Base-by-base conservation (phyloP, 116 monocot species). In the Papilionanthe hybrid region DNA sequence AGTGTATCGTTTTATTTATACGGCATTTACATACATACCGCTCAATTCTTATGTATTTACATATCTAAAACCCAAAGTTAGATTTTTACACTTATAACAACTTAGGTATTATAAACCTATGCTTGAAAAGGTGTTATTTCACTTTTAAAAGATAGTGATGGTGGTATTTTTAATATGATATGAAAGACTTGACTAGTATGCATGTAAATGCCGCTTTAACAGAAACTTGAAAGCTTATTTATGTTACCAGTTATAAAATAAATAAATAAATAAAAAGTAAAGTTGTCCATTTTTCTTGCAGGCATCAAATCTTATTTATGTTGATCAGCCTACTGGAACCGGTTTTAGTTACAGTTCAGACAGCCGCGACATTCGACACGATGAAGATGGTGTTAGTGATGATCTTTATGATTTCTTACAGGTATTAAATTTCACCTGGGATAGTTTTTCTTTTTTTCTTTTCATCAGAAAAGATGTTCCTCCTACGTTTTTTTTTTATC, bases 301-400 rank as follows among this genome's bases (percentile, higher is more conserved):
- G 94, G 90, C 79, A 79, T 92, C 94, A 69, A 94, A 94, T 72
- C 87, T 94, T 75, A 81, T 94, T 48, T 94, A 83, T 80, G 92
- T 94, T 47, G 94, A 94, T 87, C 94, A 94, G 80, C 94, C 94
- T 1, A 94, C 92, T 66, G 92, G 94, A 73, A 94, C 94, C 80
- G 94, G 94, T 69, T 94, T 90, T 65, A 94, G 94, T 56, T 94
- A 88, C 56, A 94, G 92, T 55, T 82, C 88, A 9, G 90, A 94
- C 81, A 79, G 43, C 12, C 88, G 86, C 48, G 94, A 92, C 55
- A 82, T 89, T 44, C 87, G 94, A 45, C 92, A 89, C 68, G 80
- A 90, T 80, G 94, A 94, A 41, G 71, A 84, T 1, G 87, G 92
- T 22, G 82, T 94, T 65, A 90, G 94, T 50, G 57, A 92, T 79